Conservation (phyloP, 352 stramenopile genomes). For the Globisporangium ultimum region DNA sequence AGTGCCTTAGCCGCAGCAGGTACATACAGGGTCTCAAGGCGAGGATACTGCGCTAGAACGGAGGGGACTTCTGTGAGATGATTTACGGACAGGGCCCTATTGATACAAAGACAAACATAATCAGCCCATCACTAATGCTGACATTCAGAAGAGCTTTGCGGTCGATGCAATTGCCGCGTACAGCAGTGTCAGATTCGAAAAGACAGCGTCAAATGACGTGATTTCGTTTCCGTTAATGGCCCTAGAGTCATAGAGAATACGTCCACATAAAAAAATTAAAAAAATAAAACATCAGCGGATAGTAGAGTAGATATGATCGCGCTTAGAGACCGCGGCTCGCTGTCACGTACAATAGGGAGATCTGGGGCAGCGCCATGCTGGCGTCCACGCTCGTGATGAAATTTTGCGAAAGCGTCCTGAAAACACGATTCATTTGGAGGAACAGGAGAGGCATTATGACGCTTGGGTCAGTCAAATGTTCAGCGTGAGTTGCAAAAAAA, state of each 20-base stretch:
- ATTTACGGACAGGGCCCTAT: slow-evolving; percentile 1
- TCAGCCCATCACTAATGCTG: background rate
- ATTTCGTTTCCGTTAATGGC: slow-evolving; percentile 1
- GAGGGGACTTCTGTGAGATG: background rate
- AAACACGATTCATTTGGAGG: no score
- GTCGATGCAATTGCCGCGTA: background rate
- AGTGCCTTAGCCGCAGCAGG: background rate
- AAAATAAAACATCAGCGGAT: no score
- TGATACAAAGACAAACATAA: background rate
- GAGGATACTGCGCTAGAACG: background rate
- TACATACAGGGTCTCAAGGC: slow-evolving; percentile 3
- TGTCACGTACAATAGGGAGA: slow-evolving; percentile 1
- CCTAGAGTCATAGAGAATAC: background rate
- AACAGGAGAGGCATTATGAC: background rate
- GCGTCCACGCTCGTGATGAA: slow-evolving; percentile 3
- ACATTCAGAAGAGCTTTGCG: no score
- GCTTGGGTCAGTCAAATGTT: no score
- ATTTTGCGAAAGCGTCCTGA: slow-evolving; percentile 1
- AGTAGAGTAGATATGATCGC: no score
- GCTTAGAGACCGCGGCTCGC: no score
- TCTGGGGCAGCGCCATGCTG: background rate
- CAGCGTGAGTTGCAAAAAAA: no score
- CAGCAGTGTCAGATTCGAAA: slow-evolving; percentile 2
- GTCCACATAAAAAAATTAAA: no score
- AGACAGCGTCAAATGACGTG: slow-evolving; percentile 6